A percentile compares a stretch with the other conserved stretches of the same genome.
phyloP scores from a whole-genome alignment of 805 yeast species.

The Zygosaccharomyces gambellarensis region DNA sequence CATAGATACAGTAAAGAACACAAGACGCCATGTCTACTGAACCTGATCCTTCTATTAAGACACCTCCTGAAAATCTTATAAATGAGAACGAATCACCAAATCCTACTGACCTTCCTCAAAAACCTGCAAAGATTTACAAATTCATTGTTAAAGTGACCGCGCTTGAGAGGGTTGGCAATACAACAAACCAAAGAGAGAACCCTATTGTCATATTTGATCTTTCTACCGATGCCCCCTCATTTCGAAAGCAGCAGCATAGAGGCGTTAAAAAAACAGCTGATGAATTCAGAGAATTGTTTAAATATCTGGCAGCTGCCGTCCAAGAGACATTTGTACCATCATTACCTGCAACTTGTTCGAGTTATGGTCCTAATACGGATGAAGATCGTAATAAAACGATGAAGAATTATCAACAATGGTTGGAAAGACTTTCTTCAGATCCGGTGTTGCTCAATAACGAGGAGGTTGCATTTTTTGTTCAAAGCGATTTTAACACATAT shows the following conservation, averaged over 20 bases:
- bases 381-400: slow-evolving; percentile 64
- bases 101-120: not conserved
- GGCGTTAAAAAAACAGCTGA: slow-evolving; percentile 75
- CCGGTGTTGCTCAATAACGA: slow-evolving; percentile 84
- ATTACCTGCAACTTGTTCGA: slow-evolving; percentile 67
- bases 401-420: slow-evolving; percentile 75
- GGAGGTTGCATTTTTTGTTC: slow-evolving; percentile 80
- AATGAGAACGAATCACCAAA: not conserved
- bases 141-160: slow-evolving; percentile 56
- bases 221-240: slow-evolving; percentile 65
- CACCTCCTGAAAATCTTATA: not conserved
- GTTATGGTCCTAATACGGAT: slow-evolving; percentile 78
- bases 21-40: not conserved
- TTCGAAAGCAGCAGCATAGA: slow-evolving; percentile 62
- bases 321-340: slow-evolving; percentile 93
- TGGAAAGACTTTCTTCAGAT: slow-evolving; percentile 62
- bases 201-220: slow-evolving; percentile 76
- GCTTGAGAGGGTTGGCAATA: slow-evolving; percentile 59
- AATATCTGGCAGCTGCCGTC: slow-evolving; percentile 71
- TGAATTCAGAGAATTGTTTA: slow-evolving; percentile 72
- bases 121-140: slow-evolving; percentile 29
- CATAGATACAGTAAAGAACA: not conserved
- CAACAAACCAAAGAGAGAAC: slow-evolving; percentile 57
- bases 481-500: slow-evolving; percentile 59
- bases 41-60: not conserved